These are phyloP conservation scores for Teratosphaeria destructans DNA, from an alignment of 2,329 filamentous ascomycete species.

Conservation along the genomic window DNA sequence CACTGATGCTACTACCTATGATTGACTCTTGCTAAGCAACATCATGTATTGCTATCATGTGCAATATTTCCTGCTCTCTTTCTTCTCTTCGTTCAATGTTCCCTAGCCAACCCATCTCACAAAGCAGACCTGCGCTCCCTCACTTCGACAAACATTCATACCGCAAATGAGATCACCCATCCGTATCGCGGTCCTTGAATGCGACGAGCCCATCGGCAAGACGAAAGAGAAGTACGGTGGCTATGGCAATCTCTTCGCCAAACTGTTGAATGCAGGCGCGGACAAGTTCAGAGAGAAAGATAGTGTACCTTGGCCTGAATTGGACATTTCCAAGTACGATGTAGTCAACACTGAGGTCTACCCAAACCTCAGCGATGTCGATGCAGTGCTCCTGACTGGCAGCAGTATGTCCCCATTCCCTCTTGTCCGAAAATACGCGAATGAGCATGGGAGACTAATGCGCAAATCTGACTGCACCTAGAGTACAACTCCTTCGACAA, in stretches of 20 bases:
- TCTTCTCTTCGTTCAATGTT: background rate
- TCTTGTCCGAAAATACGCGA: background rate
- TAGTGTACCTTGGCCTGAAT: slow-evolving; percentile 31
- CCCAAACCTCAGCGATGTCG: slow-evolving; percentile 61
- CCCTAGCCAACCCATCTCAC: background rate
- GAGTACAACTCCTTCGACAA: slow-evolving; percentile 65
- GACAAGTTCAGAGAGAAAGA: slow-evolving; percentile 32
- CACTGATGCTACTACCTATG: background rate
- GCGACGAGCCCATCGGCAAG: slow-evolving; percentile 63
- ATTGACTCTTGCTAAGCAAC: background rate
- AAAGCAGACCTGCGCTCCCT: background rate
- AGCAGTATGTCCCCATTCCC: slow-evolving; percentile 20
- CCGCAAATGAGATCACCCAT: slow-evolving; percentile 28
- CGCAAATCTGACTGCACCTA: slow-evolving; percentile 11
- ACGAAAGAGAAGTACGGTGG: slow-evolving; percentile 55
- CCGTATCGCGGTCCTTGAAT: slow-evolving; percentile 78
- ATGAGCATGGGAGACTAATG: background rate
- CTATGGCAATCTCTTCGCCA: slow-evolving; percentile 56
- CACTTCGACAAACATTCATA: background rate
- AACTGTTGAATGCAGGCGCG: slow-evolving; percentile 42
- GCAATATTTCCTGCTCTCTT: background rate
- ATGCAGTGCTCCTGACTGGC: slow-evolving; percentile 75
- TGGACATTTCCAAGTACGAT: slow-evolving; percentile 58
- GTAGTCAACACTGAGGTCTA: slow-evolving; percentile 59
- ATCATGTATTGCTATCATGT: background rate